Base-by-base conservation (phyloP, 1,284 basidiomycete species). In the Sanghuangporus baumii region DNA sequence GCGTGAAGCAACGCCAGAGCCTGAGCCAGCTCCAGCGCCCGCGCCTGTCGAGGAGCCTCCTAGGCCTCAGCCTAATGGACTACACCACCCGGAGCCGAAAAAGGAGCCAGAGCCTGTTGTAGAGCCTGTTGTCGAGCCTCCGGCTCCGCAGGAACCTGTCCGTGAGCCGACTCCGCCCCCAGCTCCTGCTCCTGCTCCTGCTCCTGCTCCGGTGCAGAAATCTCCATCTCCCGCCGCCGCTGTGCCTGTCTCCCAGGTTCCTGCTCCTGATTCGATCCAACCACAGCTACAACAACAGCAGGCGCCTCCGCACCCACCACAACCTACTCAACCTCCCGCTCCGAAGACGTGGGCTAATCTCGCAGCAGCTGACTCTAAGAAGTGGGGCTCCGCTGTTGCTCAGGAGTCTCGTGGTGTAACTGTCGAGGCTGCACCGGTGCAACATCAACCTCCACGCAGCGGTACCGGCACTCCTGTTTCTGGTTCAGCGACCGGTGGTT, bases 331-430 rank as follows among this genome's bases (percentile, higher is more conserved):
- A 20, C 86, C 89, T 1, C 72, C 83, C 14, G 77, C 70, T 23
- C 87, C 88, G 23, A 91, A 93, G 74, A 91, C 89, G 0, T 97
- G 94, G 95, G 95, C 95, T 0, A 90, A 89, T 65, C 85, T 96
- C 56, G 95, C 94, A 59, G 93, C 94, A 41, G 75, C 89, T 23
- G 89, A 90, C 69, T 75, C 83, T 38, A 87, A 84, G 72, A 87
- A 88, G 71, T 94, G 92, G 92, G 91, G 91, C 51, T 71, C 85
- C 0, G 83, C 85, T 16, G 88, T 91, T 46, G 89, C 90, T 7
- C 80, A 83, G 65, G 88, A 92, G 64, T 84, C 85, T 1, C 82
- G 86, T 60, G 89, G 89, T 38, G 83, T 85, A 65, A 86, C 84
- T 8, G 87, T 89, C 74, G 86, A 79, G 7, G 81, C 81, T 36